Evolutionary conservation across 345 rosid species (phyloP).

Genomic region (Rhizophora mangle): DNA sequence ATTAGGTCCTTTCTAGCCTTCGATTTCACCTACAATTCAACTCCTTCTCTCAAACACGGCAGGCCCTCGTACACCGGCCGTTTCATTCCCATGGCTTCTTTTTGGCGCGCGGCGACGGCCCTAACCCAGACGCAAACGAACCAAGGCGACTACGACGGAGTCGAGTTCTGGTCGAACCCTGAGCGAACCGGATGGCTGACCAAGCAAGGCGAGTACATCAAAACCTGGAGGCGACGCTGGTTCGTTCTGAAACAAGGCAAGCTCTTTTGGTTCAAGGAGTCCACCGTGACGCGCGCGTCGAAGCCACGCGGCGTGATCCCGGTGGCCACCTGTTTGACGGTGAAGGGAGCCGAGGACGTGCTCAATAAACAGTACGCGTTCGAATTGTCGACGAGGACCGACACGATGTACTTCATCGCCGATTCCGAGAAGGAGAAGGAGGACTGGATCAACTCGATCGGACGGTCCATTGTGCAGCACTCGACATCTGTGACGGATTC

Average conservation of each 20-base stretch:
- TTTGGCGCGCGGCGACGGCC: conserved; percentile 16
- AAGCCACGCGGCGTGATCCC: conserved; percentile 64
- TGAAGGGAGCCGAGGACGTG: conserved; percentile 69
- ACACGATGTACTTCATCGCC: conserved; percentile 66
- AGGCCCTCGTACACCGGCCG: too few relatives aligned
- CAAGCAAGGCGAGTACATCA: conserved; percentile 68
- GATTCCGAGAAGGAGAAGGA: conserved; percentile 76
- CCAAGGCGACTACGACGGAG: conserved; percentile 35
- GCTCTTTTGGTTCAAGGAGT: conserved; percentile 76
- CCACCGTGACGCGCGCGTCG: conserved; percentile 48
- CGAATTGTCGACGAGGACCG: conserved; percentile 51
- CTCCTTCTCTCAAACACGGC: too few relatives aligned
- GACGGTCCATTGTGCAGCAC: conserved; percentile 69
- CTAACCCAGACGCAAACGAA: conserved; percentile 15
- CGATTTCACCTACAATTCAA: not conserved
- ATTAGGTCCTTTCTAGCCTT: not conserved
- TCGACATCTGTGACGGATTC: conserved; percentile 68
- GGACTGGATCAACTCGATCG: conserved; percentile 80
- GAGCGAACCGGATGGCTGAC: conserved; percentile 69
- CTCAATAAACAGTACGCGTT: conserved; percentile 60
- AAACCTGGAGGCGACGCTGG: conserved; percentile 80
- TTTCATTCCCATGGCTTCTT: conserved; percentile 7
- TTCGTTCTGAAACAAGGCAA: conserved; percentile 68
- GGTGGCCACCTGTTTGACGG: conserved; percentile 58
- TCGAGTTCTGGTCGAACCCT: conserved; percentile 67